Percentiles rank a stretch among this genome's conserved stretches.
phyloP scores from a whole-genome alignment of 495 filamentous ascomycete genomes.

The Podospora sp. region DNA sequence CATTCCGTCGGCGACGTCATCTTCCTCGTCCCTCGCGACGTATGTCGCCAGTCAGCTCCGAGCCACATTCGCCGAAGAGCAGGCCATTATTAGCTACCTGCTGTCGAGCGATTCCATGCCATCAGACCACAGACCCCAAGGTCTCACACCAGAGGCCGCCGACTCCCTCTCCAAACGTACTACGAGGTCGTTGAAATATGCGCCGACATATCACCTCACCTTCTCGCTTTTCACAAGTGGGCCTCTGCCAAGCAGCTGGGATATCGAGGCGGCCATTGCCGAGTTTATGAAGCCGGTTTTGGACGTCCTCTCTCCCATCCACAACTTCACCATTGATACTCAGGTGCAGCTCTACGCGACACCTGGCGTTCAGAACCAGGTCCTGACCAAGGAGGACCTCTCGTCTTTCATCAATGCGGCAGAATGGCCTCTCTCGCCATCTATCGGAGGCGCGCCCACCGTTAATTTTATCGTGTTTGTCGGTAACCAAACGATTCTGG shows the following conservation, averaged over 20 bases:
- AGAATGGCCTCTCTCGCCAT: constrained; percentile 94
- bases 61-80: constrained; percentile 82
- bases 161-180: constrained; percentile 59
- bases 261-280: constrained; percentile 79
- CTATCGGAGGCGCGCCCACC: constrained; percentile 88
- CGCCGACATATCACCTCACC: constrained; percentile 91
- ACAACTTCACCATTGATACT: constrained; percentile 95
- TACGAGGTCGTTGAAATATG: constrained; percentile 84
- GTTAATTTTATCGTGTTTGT: constrained; percentile 95
- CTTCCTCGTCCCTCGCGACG: constrained; percentile 72
- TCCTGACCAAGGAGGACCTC: constrained; percentile 82
- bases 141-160: constrained; percentile 43
- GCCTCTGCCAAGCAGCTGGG: constrained; percentile 81
- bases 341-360: constrained; percentile 92
- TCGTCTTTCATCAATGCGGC: constrained; percentile 95
- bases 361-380: constrained; percentile 68
- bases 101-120: constrained; percentile 63
- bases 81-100: constrained; percentile 82
- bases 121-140: constrained; percentile 49
- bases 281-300: constrained; percentile 83
- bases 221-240: constrained; percentile 91
- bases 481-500: constrained; percentile 52
- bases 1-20: constrained; percentile 66
- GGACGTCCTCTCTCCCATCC: constrained; percentile 74
- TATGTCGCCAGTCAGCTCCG: constrained; percentile 82